Evolutionary conservation across 495 filamentous ascomycete genomes (phyloP).

Genomic region (Aspergillus haitiensis): DNA sequence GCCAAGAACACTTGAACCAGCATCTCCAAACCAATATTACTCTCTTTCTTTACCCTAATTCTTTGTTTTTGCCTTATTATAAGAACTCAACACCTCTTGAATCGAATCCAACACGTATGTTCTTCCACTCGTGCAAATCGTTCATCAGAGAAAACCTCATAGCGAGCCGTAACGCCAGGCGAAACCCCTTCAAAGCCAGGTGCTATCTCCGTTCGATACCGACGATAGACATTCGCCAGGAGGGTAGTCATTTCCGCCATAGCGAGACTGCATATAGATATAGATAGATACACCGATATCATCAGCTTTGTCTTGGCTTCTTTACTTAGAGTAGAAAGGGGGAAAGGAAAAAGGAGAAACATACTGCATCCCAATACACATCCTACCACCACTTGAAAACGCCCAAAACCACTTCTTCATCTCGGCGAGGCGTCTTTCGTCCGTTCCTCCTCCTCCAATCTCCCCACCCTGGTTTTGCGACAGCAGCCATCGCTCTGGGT

Average conservation of each 20-base stretch:
- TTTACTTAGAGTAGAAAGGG: neutral
- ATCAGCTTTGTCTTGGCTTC: neutral
- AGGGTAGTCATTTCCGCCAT: conserved; percentile 48
- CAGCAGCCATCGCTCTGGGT: conserved; percentile 57
- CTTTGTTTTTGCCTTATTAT: too few relatives aligned
- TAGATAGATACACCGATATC: neutral
- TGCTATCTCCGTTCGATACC: conserved; percentile 30
- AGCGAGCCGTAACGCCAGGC: conserved; percentile 38
- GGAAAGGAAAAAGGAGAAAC: conserved; percentile 8
- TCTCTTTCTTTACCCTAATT: too few relatives aligned
- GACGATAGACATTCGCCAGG: conserved; percentile 35
- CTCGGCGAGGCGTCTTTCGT: conserved; percentile 30
- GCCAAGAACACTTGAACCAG: too few relatives aligned
- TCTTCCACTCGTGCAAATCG: conserved; percentile 9
- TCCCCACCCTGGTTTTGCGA: conserved; percentile 1
- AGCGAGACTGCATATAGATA: conserved; percentile 30
- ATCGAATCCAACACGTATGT: conserved; percentile 13
- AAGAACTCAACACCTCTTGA: neutral
- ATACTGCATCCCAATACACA: conserved; percentile 68
- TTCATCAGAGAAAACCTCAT: conserved; percentile 46
- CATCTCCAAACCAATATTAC: too few relatives aligned
- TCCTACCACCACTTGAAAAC: conserved; percentile 72
- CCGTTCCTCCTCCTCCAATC: conserved; percentile 19
- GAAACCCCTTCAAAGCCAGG: conserved; percentile 24
- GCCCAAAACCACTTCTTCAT: conserved; percentile 71